Evolutionary conservation across 257 asterid species (phyloP).

Genomic region (Datura wrightii): DNA sequence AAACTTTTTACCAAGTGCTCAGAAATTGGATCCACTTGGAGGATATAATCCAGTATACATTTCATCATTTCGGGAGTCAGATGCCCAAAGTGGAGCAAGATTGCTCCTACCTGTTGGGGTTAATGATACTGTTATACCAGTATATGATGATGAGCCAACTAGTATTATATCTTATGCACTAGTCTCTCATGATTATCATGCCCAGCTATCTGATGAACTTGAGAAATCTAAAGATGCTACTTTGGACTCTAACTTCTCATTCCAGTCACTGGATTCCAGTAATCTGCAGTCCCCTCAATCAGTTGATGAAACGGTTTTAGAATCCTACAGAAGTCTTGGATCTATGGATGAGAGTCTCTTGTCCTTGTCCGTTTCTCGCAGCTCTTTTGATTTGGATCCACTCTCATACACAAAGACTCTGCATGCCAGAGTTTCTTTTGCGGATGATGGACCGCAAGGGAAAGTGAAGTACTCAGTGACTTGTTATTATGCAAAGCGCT

Average conservation of each 20-base stretch:
- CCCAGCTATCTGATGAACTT: constrained; percentile 66
- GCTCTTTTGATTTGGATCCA: constrained; percentile 67
- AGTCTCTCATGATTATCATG: constrained; percentile 59
- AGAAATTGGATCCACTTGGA: constrained; percentile 62
- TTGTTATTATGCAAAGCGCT: constrained; percentile 84
- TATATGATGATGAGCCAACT: constrained; percentile 96
- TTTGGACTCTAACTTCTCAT: constrained; percentile 44
- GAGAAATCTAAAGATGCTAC: constrained; percentile 60
- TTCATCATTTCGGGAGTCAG: constrained; percentile 68
- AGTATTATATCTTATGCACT: constrained; percentile 86
- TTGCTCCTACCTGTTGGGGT: constrained; percentile 73
- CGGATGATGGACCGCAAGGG: constrained; percentile 68
- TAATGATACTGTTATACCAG: constrained; percentile 76
- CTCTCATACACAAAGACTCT: constrained; percentile 61
- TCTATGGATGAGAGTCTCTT: constrained; percentile 70
- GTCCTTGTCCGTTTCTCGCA: constrained; percentile 58
- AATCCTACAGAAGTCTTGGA: constrained; percentile 68
- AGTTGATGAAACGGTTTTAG: constrained; percentile 63
- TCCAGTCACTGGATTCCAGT: constrained; percentile 58
- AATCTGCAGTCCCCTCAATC: constrained; percentile 58
- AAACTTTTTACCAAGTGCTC: constrained; percentile 55
- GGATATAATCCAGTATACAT: constrained; percentile 74
- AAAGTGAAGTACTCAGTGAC: constrained; percentile 78
- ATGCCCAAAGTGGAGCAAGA: constrained; percentile 71
- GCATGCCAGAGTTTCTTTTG: constrained; percentile 77